Base-by-base conservation (phyloP, 257 asterid genomes). In the Jaltomata sinuosa region DNA sequence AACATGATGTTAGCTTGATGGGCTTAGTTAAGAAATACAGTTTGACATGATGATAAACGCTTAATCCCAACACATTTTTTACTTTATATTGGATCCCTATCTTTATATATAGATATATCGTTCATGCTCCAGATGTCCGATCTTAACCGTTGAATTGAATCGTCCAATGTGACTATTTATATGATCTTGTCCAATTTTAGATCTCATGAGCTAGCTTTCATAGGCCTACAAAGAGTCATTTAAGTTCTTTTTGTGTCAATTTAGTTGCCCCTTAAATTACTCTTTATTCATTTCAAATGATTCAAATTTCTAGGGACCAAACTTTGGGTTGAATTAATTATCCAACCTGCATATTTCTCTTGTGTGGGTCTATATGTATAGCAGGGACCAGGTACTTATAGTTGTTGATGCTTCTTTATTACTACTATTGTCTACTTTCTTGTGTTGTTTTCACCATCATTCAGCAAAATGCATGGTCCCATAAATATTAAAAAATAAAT, bases 391-490 rank as follows among this genome's bases (percentile, higher is more conserved):
- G 36, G 57, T 25, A 45, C 57, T 45, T 25, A 22, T 1, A 71
- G 79, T 12, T 71, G 79, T 54, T 71, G 79, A 71, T 71, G 79
- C 54, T 71, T 71, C 54, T 71, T 71, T 71, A 69, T 69, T 69
- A 65, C 45, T 65, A 71, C 32, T 71, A 11, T 40, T 71, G 79
- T 40, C 79, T 21, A 40, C 54, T 40, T 42, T 71, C n/a, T 38
- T 38, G 31, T 69, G 53, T 38, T 69, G 10, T 38, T 69, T 69
- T 69, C 50, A 14, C 74, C 0, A 65, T 31, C 19, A 27, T 64
- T 29, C 1, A 34, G 29, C 49, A 68, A 36, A 6, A 65, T 65
- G 45, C 25, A 38, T 68, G 78, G 78, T 68, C 50, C 50, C 50
- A 10, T 32, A 19, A 34, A 68, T 34, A 19, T 68, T 4, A 16